Base-by-base conservation (phyloP, 2,329 filamentous ascomycete genomes). In the Fusarium abutilonis region DNA sequence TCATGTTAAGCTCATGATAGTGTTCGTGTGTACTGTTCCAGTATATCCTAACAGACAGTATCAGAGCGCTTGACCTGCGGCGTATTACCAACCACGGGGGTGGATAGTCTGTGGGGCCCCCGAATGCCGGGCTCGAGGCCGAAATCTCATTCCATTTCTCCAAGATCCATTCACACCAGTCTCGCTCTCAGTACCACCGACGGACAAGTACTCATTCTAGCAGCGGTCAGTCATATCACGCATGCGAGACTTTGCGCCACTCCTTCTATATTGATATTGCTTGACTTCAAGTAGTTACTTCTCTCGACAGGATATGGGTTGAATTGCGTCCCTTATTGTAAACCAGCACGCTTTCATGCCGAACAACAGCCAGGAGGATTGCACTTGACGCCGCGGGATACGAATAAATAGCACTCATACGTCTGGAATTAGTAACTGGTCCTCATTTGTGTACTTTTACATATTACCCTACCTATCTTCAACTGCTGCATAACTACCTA, bases 121-220 rank as follows among this genome's bases (percentile, higher is more conserved):
- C 28, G 48, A 57, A 45, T 59, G 62, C 57, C 63, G 61, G 57
- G 36, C 48, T 36, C 34, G 19, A 40, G 49, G 23, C 53, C 55
- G 58, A 49, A 44, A 63, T 59, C 47, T 59, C 41, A 46, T 55
- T 32, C 55, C 23, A 13, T 29, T 9, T 10, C 51, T 32, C 38
- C 34, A 39, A 50, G 34, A 32, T 64, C 45, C 26, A n/a, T 35
- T 19, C 19, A 36, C 48, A 17, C 39, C 47, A 50, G 34, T 41
- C 52, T 41, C 23, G 32, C 26, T 39, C 42, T 47, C 36, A 62
- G 38, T 39, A 28, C 35, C 29, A 14, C 6, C 3, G 41, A 17
- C 11, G 28, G 13, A n/a, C 6, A 19, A 23, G 14, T 26, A 26
- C 41, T 15, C 19, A 10, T 28, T 21, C 13, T 44, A 19, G 28